A percentile compares a stretch with the other conserved stretches of the same genome.
Evolutionary conservation across 805 yeast species (phyloP).

Genomic region (Ogataea haglerorum): DNA sequence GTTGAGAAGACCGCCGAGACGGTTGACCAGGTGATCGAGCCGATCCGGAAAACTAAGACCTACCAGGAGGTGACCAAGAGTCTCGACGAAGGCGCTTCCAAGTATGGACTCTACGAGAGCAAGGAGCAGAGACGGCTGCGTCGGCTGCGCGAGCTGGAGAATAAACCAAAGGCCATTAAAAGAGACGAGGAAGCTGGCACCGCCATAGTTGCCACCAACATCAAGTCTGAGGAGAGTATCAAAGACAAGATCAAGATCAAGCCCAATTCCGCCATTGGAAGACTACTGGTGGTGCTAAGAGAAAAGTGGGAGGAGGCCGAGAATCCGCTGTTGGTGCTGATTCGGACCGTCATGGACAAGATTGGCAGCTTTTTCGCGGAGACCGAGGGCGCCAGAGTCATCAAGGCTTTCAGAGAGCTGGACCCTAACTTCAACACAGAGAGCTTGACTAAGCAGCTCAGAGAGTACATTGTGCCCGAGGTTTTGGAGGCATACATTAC

Average conservation of each 20-base stretch:
- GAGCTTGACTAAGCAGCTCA: conserved; percentile 73
- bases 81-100: conserved; percentile 86
- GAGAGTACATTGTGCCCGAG: conserved; percentile 93
- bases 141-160: conserved; percentile 58
- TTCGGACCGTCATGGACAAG: conserved; percentile 78
- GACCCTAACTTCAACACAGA: conserved; percentile 86
- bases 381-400: conserved; percentile 93
- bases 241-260: conserved; percentile 64
- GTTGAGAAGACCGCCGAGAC: conserved; percentile 79
- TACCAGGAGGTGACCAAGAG: conserved; percentile 87
- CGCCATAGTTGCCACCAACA: conserved; percentile 76
- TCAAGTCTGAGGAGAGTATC: conserved; percentile 50
- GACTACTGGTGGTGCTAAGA: conserved; percentile 55
- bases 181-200: conserved; percentile 81
- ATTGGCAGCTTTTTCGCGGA: conserved; percentile 89
- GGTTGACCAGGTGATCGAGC: conserved; percentile 86
- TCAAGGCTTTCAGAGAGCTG: conserved; percentile 77
- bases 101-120: conserved; percentile 89
- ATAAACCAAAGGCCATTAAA: conserved; percentile 62
- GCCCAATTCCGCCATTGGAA: conserved; percentile 67
- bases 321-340: conserved; percentile 77
- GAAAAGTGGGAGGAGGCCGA: conserved; percentile 90
- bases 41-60: conserved; percentile 84
- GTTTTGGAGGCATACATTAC: conserved; percentile 90
- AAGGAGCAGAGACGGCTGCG: conserved; percentile 77